These are phyloP conservation scores for Fusarium buxicola DNA, from an alignment of 2,329 filamentous ascomycete species.

Conservation along the genomic window DNA sequence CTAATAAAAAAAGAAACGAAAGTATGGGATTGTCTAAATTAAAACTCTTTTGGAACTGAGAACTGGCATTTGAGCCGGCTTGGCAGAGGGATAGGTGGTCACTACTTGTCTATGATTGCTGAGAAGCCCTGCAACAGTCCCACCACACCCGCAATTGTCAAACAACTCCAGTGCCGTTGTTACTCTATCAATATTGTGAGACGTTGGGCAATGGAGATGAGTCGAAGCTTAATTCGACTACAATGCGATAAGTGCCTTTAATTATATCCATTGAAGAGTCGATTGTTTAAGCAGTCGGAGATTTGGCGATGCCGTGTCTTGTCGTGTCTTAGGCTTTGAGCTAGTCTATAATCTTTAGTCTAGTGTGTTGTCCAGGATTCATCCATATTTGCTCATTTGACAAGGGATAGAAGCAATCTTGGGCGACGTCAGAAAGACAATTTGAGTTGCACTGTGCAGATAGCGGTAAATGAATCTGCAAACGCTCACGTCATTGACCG, in stretches of 20 bases:
- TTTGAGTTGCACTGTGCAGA: constrained; percentile 19
- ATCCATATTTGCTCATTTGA: constrained; percentile 3
- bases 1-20: background rate
- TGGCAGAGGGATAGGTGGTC: background rate
- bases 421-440: background rate
- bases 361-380: background rate
- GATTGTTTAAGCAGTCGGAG: too few species aligned
- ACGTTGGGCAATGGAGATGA: constrained; percentile 2
- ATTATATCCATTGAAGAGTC: too few species aligned
- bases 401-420: background rate
- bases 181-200: constrained; percentile 8
- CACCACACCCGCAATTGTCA: constrained; percentile 8
- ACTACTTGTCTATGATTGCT: constrained; percentile 3
- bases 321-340: too few species aligned
- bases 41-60: background rate
- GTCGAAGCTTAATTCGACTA: constrained; percentile 28
- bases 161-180: background rate
- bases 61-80: background rate
- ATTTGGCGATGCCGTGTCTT: too few species aligned
- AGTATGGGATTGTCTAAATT: background rate
- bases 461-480: constrained; percentile 1
- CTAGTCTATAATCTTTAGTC: too few species aligned
- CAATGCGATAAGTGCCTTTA: background rate
- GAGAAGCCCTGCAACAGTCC: background rate
- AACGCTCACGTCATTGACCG: constrained; percentile 11